Conservation (phyloP, 2,329 filamentous ascomycete species). For the Rhynchosporium agropyri region DNA sequence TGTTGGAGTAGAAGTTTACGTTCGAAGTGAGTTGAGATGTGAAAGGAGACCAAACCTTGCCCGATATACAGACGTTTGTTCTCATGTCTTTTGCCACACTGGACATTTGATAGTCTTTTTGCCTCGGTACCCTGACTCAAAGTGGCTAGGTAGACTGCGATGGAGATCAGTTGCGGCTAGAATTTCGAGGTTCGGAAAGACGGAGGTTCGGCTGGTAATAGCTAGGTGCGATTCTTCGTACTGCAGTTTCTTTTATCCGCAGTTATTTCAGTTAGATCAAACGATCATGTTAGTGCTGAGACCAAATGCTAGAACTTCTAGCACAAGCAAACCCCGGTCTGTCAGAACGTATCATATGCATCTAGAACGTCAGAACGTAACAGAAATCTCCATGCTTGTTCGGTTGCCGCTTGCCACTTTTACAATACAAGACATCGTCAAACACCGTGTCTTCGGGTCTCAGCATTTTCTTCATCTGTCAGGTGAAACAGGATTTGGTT, state of each 20-base stretch:
- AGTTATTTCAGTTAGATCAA: no score
- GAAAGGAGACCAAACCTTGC: background rate
- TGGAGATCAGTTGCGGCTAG: background rate
- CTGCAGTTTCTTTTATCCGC: no score
- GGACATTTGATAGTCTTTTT: background rate
- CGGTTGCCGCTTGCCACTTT: background rate
- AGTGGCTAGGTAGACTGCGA: background rate
- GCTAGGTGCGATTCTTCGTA: no score
- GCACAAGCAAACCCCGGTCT: conserved; percentile 3
- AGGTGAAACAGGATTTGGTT: background rate
- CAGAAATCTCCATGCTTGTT: no score
- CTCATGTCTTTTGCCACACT: background rate
- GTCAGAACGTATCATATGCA: conserved; percentile 5
- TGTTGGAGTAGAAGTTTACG: background rate
- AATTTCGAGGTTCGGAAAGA: no score
- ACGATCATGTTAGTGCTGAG: background rate
- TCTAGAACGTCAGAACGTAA: background rate
- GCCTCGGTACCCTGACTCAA: background rate
- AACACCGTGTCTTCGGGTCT: background rate
- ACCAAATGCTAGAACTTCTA: background rate
- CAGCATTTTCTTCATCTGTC: background rate
- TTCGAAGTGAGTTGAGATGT: background rate
- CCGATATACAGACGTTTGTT: background rate
- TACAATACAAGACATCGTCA: background rate
- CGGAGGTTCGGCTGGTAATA: no score